These are phyloP conservation scores for Cokeromyces recurvatus DNA, from an alignment of 371 early-diverging fungal species.

Conservation along the genomic window DNA sequence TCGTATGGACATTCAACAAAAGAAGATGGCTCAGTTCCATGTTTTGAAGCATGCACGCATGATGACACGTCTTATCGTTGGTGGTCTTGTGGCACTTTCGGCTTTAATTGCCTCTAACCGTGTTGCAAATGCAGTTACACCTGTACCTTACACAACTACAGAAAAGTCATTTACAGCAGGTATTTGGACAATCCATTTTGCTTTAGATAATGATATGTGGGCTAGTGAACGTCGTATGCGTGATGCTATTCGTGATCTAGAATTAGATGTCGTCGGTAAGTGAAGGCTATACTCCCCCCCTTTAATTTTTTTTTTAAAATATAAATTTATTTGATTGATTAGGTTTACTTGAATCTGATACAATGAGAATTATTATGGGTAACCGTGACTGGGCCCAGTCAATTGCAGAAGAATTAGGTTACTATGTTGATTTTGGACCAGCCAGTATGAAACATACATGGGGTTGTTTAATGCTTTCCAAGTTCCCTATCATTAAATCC, in stretches of 20 bases:
- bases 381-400: conserved; percentile 83
- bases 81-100: conserved; percentile 26
- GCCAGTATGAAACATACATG: conserved; percentile 83
- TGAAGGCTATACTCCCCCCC: background rate
- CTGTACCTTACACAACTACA: conserved; percentile 58
- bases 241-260: conserved; percentile 70
- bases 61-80: conserved; percentile 26
- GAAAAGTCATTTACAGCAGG: conserved; percentile 73
- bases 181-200: conserved; percentile 89
- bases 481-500: conserved; percentile 74
- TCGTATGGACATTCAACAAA: conserved; percentile 15
- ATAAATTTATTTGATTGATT: background rate
- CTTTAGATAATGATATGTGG: conserved; percentile 82
- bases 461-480: conserved; percentile 83
- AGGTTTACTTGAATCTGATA: conserved; percentile 77
- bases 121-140: conserved; percentile 30
- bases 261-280: conserved; percentile 75
- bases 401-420: conserved; percentile 71
- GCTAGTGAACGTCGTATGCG: conserved; percentile 72
- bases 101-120: conserved; percentile 33
- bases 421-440: conserved; percentile 80
- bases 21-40: conserved; percentile 29
- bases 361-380: conserved; percentile 81
- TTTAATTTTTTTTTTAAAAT: too few relatives aligned
- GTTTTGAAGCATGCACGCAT: conserved; percentile 33